Evolutionary conservation across 371 early-diverging fungal species (phyloP).

Genomic region (Mortierella sp.): DNA sequence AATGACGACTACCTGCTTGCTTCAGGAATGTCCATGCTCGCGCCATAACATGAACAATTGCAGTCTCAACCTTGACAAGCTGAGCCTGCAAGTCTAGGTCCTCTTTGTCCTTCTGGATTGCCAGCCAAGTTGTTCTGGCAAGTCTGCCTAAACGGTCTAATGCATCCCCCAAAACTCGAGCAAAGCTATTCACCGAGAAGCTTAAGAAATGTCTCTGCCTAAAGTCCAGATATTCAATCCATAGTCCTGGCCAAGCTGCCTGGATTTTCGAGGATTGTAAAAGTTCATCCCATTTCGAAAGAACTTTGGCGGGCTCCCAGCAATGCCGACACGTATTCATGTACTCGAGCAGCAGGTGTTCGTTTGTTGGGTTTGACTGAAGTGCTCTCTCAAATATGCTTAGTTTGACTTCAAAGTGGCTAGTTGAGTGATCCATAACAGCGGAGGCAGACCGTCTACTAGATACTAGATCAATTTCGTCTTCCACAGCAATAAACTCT

Average conservation of each 20-base stretch:
- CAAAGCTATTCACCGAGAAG: slow-evolving; percentile 73
- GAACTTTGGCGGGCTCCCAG: slow-evolving; percentile 73
- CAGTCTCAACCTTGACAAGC: slow-evolving; percentile 63
- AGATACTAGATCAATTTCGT: slow-evolving; percentile 58
- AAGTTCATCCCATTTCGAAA: slow-evolving; percentile 80
- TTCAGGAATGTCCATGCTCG: slow-evolving; percentile 74
- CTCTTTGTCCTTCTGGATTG: slow-evolving; percentile 14
- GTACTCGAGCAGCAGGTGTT: slow-evolving; percentile 70
- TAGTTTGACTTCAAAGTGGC: slow-evolving; percentile 75
- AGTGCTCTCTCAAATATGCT: slow-evolving; percentile 84
- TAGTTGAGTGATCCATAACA: slow-evolving; percentile 57
- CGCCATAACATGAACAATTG: slow-evolving; percentile 73
- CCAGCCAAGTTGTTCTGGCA: slow-evolving; percentile 32
- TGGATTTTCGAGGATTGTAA: slow-evolving; percentile 51
- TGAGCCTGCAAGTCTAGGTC: slow-evolving; percentile 15
- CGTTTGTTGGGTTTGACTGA: slow-evolving; percentile 68
- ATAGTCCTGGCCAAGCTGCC: slow-evolving; percentile 61
- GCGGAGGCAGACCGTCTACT: slow-evolving; percentile 42
- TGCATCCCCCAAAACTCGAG: slow-evolving; percentile 76
- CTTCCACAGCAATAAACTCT: slow-evolving; percentile 78
- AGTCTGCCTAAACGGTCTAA: slow-evolving; percentile 52
- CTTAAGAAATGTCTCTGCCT: slow-evolving; percentile 79
- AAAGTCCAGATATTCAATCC: slow-evolving; percentile 84
- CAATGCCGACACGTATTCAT: slow-evolving; percentile 69
- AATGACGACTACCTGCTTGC: slow-evolving; percentile 66